These are phyloP conservation scores for Pulicaria dysenterica DNA, from an alignment of 129 eudicot species.

Conservation along the genomic window DNA sequence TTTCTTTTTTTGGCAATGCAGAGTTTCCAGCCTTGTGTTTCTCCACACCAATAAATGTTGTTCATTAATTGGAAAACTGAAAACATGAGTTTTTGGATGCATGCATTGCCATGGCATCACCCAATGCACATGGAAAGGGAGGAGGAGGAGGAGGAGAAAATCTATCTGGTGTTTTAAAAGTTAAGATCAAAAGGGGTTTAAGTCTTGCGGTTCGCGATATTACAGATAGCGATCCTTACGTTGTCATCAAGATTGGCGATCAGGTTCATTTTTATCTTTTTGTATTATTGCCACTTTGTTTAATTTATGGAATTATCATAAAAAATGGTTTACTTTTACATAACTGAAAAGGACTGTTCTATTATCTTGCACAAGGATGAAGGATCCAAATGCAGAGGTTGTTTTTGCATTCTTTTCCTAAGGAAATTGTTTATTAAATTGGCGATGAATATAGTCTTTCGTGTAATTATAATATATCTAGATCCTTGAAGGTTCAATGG, in stretches of 20 bases:
- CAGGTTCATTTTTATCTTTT: slow-evolving; percentile 38
- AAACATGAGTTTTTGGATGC: not conserved
- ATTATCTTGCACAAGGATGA: too few species aligned
- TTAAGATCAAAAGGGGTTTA: slow-evolving; percentile 56
- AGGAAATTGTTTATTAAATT: too few species aligned
- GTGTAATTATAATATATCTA: too few species aligned
- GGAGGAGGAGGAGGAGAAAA: slow-evolving; percentile 20
- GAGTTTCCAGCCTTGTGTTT: slow-evolving; percentile 29
- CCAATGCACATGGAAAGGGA: not conserved
- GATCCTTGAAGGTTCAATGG: too few species aligned
- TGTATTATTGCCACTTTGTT: too few species aligned
- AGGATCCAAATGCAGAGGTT: too few species aligned
- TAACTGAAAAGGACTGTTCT: too few species aligned
- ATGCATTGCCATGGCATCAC: slow-evolving; percentile 24
- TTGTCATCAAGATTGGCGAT: slow-evolving; percentile 69
- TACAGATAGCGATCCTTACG: slow-evolving; percentile 73
- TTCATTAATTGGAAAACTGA: slow-evolving; percentile 8
- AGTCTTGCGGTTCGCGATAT: slow-evolving; percentile 84
- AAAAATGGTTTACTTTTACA: too few species aligned
- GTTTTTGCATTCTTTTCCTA: too few species aligned
- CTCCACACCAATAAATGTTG: slow-evolving; percentile 24
- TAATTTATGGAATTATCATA: too few species aligned
- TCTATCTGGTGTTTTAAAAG: slow-evolving; percentile 61
- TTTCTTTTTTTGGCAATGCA: slow-evolving; percentile 25
- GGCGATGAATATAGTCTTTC: too few species aligned